Percentiles rank a stretch among this genome's conserved stretches.
Evolutionary conservation across 2,329 filamentous ascomycete genomes (phyloP).

Genomic region (Sclerotinia borealis): DNA sequence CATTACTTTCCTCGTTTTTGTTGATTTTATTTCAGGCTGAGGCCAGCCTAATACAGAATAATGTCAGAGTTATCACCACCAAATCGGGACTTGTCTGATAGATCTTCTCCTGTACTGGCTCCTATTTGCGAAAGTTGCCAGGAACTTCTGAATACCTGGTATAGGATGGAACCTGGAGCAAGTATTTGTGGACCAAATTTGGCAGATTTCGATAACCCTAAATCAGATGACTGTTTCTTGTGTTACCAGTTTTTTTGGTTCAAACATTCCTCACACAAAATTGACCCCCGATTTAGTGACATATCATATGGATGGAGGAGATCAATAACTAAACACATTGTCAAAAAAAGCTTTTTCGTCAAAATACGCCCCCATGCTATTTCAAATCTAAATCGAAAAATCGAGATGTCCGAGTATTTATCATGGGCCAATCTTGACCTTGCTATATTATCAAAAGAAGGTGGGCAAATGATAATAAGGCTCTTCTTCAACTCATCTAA

Average conservation of each 20-base stretch:
- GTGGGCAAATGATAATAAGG: not conserved
- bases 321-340: too few species aligned
- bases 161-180: not conserved
- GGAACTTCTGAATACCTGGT: not conserved
- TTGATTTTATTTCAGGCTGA: not conserved
- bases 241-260: not conserved
- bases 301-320: too few species aligned
- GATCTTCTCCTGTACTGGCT: not conserved
- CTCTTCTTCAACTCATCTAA: not conserved
- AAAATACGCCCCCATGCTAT: too few species aligned
- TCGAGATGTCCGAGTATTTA: too few species aligned
- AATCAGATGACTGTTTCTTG: not conserved
- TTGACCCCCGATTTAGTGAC: too few species aligned
- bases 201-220: not conserved
- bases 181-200: too few species aligned
- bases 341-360: too few species aligned
- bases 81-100: not conserved
- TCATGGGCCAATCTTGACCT: not conserved
- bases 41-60: too few species aligned
- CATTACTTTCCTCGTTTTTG: not conserved
- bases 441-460: not conserved
- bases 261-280: too few species aligned
- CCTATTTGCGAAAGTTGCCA: not conserved
- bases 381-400: too few species aligned
- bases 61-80: not conserved